A percentile compares a stretch with the other conserved stretches of the same genome.
Conservation (phyloP, 192 early-diverging fungal genomes). For the Backusella mclennaniae region DNA sequence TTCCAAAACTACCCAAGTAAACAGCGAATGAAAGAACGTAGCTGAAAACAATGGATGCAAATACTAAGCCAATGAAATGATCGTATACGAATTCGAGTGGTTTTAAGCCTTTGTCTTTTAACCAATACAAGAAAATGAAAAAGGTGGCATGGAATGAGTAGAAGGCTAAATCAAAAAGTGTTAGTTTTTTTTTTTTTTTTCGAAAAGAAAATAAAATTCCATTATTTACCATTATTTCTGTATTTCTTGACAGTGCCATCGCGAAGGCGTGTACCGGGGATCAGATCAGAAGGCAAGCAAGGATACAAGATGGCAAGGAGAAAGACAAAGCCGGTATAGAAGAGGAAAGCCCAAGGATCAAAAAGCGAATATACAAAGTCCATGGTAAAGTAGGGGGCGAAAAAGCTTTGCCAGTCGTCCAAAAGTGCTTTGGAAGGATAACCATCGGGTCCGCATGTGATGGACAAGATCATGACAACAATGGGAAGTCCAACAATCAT, state of each 20-base stretch:
- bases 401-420: background rate
- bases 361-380: background rate
- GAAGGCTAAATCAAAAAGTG: slow-evolving; percentile 28
- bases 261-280: slow-evolving; percentile 68
- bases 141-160: slow-evolving; percentile 50
- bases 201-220: background rate
- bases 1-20: slow-evolving; percentile 73
- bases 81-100: slow-evolving; percentile 84
- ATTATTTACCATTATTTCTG: slow-evolving; percentile 66
- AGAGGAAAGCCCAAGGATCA: slow-evolving; percentile 50
- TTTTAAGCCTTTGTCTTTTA: slow-evolving; percentile 48
- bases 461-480: slow-evolving; percentile 41
- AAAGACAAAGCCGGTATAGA: slow-evolving; percentile 64
- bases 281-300: slow-evolving; percentile 62
- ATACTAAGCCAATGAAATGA: slow-evolving; percentile 71
- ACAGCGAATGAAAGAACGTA: slow-evolving; percentile 66
- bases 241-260: slow-evolving; percentile 71
- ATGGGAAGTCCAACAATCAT: slow-evolving; percentile 49
- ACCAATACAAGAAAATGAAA: slow-evolving; percentile 45
- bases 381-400: background rate
- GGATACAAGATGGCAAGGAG: slow-evolving; percentile 68
- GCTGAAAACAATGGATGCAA: slow-evolving; percentile 67
- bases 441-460: slow-evolving; percentile 44
- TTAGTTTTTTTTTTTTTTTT: background rate
- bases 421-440: slow-evolving; percentile 43